These are phyloP conservation scores for Albizia julibrissin DNA, from an alignment of 306 rosid genomes.

Conservation along the genomic window DNA sequence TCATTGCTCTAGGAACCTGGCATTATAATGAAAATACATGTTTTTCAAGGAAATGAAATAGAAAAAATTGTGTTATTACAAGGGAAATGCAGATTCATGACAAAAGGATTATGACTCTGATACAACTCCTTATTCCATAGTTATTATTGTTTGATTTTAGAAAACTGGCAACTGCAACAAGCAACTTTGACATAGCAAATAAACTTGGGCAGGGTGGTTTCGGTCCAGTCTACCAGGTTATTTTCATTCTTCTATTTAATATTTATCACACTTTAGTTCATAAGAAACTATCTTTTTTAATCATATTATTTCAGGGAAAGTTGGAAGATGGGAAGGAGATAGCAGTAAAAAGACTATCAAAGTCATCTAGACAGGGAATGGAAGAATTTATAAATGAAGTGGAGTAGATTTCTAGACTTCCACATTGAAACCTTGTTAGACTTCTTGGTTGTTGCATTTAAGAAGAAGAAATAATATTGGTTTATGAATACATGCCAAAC, in stretches of 20 bases:
- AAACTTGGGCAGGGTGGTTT: not conserved
- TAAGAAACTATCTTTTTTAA: not conserved
- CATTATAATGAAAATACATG: not conserved
- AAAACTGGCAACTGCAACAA: constrained; percentile 29
- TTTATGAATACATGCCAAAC: constrained; percentile 31
- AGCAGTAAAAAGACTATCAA: constrained; percentile 29
- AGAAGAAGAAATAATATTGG: constrained; percentile 16
- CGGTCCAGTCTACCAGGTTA: not conserved
- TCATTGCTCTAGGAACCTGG: too few relatives aligned
- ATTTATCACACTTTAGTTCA: not conserved
- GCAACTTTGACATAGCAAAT: constrained; percentile 7
- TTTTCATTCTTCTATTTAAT: not conserved
- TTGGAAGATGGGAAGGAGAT: constrained; percentile 16
- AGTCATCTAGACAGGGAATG: constrained; percentile 16
- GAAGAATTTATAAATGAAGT: constrained; percentile 36
- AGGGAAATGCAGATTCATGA: not conserved
- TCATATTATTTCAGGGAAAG: not conserved
- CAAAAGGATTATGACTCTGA: not conserved
- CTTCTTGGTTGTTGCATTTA: constrained; percentile 32
- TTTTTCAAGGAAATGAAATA: too few relatives aligned
- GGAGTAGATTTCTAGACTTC: constrained; percentile 28
- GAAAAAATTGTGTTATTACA: not conserved
- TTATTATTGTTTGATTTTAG: not conserved
- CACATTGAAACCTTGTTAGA: constrained; percentile 29
- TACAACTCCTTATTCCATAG: not conserved